These are phyloP conservation scores for Fusarium liriodendri DNA, from an alignment of 2,329 filamentous ascomycete genomes.

Conservation along the genomic window DNA sequence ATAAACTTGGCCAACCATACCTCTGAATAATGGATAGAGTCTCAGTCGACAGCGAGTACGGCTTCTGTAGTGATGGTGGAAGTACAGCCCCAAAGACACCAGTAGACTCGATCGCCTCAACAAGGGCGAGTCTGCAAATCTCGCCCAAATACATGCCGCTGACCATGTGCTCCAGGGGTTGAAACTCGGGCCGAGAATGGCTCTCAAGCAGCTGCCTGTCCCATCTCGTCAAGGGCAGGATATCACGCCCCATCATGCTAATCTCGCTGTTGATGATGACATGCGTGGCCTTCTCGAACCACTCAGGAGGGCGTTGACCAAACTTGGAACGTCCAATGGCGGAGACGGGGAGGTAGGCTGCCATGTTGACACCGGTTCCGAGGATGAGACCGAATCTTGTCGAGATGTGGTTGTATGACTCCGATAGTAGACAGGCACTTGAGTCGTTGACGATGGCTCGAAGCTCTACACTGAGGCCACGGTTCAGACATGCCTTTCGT, in stretches of 20 bases:
- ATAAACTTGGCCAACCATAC: slow-evolving; percentile 53
- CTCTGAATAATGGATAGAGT: slow-evolving; percentile 67
- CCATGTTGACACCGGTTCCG: slow-evolving; percentile 75
- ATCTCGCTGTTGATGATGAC: slow-evolving; percentile 76
- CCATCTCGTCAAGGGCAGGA: slow-evolving; percentile 72
- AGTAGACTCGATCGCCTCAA: slow-evolving; percentile 68
- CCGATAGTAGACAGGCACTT: slow-evolving; percentile 72
- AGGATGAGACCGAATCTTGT: slow-evolving; percentile 74
- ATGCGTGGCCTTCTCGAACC: slow-evolving; percentile 69
- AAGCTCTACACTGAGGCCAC: slow-evolving; percentile 65
- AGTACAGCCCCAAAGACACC: slow-evolving; percentile 67
- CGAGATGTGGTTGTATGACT: slow-evolving; percentile 68
- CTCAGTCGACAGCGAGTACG: slow-evolving; percentile 71
- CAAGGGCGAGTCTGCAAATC: slow-evolving; percentile 66
- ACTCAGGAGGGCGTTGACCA: slow-evolving; percentile 63
- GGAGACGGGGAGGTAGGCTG: slow-evolving; percentile 70
- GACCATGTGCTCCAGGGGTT: slow-evolving; percentile 71
- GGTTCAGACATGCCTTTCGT: slow-evolving; percentile 62
- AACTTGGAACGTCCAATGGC: slow-evolving; percentile 68
- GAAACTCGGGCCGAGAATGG: slow-evolving; percentile 69
- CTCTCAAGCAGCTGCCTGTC: slow-evolving; percentile 63
- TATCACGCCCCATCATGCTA: slow-evolving; percentile 72
- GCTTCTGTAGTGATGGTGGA: slow-evolving; percentile 62
- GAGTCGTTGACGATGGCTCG: slow-evolving; percentile 75
- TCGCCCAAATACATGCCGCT: slow-evolving; percentile 76